A percentile compares a stretch with the other conserved stretches of the same genome.
Conservation (phyloP, 2,329 filamentous ascomycete species). For the Zasmidium cellare region DNA sequence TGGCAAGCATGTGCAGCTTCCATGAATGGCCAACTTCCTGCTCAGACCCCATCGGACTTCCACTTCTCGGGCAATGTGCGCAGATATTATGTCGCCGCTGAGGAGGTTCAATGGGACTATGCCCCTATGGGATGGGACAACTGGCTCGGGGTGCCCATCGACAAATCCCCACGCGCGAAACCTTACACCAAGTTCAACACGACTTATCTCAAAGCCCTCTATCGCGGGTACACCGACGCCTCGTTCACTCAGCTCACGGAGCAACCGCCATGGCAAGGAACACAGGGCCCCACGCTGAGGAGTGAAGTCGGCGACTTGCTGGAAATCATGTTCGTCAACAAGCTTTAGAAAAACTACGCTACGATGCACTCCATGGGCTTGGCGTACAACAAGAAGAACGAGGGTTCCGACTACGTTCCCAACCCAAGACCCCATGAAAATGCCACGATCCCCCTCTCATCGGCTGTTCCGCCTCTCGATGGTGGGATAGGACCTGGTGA, state of each 20-base stretch:
- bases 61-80: conserved; percentile 26
- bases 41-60: conserved; percentile 19
- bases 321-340: conserved; percentile 32
- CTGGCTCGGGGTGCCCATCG: conserved; percentile 29
- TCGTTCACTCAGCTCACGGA: conserved; percentile 23
- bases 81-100: conserved; percentile 28
- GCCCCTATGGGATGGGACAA: conserved; percentile 31
- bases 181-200: conserved; percentile 20
- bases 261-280: conserved; percentile 31
- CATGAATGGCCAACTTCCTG: conserved; percentile 20
- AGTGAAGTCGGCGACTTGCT: conserved; percentile 31
- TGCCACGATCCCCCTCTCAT: conserved; percentile 12
- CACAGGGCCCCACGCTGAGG: conserved; percentile 27
- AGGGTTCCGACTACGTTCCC: conserved; percentile 28
- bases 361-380: conserved; percentile 33
- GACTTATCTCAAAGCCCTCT: conserved; percentile 32
- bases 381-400: conserved; percentile 24
- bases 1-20: conserved; percentile 11
- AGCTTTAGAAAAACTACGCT: conserved; percentile 25
- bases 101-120: conserved; percentile 30
- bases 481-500: conserved; percentile 19
- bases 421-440: conserved; percentile 19
- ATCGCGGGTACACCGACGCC: conserved; percentile 34
- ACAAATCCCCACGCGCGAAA: conserved; percentile 19
- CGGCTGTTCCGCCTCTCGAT: conserved; percentile 22